phyloP scores from a whole-genome alignment of 306 rosid genomes.

The Castanospermum australe region DNA sequence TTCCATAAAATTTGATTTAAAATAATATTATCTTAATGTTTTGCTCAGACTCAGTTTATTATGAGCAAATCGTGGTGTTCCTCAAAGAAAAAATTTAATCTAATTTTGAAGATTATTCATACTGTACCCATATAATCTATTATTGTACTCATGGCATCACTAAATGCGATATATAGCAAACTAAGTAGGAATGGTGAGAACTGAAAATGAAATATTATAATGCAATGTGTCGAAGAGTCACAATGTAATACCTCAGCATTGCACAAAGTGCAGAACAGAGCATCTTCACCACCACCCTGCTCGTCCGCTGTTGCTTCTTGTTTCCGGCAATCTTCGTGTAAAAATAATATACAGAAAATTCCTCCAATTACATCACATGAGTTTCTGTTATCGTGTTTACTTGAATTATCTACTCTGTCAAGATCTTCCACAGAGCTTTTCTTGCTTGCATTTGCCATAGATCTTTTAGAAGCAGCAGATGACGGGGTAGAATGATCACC shows the following conservation, averaged over 20 bases:
- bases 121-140: background rate
- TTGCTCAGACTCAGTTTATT: background rate
- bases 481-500: conserved; percentile 64
- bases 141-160: background rate
- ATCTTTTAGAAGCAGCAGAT: conserved; percentile 70
- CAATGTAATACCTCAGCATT: conserved; percentile 77
- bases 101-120: background rate
- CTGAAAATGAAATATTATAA: conserved; percentile 1
- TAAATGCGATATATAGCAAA: background rate
- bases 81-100: background rate
- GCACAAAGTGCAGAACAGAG: conserved; percentile 96
- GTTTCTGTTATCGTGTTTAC: conserved; percentile 38
- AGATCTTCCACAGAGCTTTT: conserved; percentile 79
- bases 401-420: conserved; percentile 48
- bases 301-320: conserved; percentile 65
- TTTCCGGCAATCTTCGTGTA: conserved; percentile 85
- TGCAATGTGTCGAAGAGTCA: conserved; percentile 9
- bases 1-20: background rate
- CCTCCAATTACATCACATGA: conserved; percentile 55
- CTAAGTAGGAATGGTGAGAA: conserved; percentile 8
- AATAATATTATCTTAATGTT: background rate
- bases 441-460: conserved; percentile 73
- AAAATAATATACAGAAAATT: conserved; percentile 71
- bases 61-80: conserved; percentile 5
- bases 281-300: conserved; percentile 77